phyloP scores from a whole-genome alignment of 192 early-diverging fungal species.

The Entomortierella chlamydospora region DNA sequence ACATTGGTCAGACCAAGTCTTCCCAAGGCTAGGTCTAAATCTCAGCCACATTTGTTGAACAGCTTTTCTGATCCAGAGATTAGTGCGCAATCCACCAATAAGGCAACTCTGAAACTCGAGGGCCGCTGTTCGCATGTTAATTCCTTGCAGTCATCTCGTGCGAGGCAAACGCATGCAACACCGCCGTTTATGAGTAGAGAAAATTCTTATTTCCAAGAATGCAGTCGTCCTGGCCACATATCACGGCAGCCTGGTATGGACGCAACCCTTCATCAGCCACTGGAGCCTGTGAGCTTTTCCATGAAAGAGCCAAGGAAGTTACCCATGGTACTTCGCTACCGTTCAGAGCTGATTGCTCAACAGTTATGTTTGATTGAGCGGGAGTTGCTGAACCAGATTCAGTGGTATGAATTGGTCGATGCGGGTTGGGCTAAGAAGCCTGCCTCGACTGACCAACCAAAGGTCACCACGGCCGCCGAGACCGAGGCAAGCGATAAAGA shows the following conservation, averaged over 20 bases:
- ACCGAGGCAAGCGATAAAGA: not conserved
- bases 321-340: conserved; percentile 55
- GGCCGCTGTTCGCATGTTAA: not conserved
- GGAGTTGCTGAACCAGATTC: conserved; percentile 57
- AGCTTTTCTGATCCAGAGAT: not conserved
- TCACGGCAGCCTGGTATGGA: not conserved
- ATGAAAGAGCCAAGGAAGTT: not conserved
- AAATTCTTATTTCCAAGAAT: not conserved
- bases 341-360: conserved; percentile 65
- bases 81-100: not conserved
- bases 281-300: not conserved
- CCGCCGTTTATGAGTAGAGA: not conserved
- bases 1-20: not conserved
- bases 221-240: not conserved
- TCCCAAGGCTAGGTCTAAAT: not conserved
- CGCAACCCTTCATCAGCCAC: not conserved
- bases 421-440: conserved; percentile 63
- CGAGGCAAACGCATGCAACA: not conserved
- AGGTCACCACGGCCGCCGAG: not conserved
- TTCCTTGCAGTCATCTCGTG: not conserved
- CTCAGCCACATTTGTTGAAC: conserved; percentile 6
- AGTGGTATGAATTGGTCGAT: conserved; percentile 68
- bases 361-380: conserved; percentile 70
- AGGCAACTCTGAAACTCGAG: not conserved
- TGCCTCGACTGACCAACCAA: not conserved